Conservation (phyloP, 2,329 filamentous ascomycete genomes). For the Pseudogymnoascus pannorum region DNA sequence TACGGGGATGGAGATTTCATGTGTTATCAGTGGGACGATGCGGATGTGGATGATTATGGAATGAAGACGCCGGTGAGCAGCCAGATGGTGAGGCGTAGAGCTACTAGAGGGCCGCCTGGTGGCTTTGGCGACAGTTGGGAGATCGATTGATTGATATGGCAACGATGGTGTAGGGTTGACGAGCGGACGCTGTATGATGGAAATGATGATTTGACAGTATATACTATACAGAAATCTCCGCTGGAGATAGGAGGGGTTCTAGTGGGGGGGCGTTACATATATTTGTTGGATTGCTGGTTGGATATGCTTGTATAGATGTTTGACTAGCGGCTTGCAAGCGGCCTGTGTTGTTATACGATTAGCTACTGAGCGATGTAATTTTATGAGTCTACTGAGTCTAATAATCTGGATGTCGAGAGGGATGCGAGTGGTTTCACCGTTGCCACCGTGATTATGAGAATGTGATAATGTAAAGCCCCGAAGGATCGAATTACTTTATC, state of each 20-base stretch:
- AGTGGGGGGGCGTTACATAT: not conserved
- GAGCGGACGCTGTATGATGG: not conserved
- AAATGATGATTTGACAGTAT: not conserved
- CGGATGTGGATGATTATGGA: not conserved
- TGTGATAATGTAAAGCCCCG: not conserved
- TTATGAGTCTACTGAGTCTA: not conserved
- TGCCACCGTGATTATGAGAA: not conserved
- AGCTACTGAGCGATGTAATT: constrained; percentile 2
- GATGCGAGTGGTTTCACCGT: not conserved
- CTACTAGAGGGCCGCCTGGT: not conserved
- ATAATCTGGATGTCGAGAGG: not conserved
- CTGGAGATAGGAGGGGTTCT: not conserved
- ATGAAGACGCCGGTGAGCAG: not conserved
- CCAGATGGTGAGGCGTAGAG: not conserved
- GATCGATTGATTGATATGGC: not conserved
- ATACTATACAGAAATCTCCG: not conserved
- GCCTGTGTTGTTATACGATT: not conserved
- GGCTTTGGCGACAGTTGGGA: not conserved
- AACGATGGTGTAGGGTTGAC: not conserved
- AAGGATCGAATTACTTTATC: not conserved
- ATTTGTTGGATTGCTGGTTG: not conserved
- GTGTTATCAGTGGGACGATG: not conserved
- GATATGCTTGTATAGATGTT: not conserved
- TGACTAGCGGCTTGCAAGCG: not conserved
- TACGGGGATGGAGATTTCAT: not conserved